Base-by-base conservation (phyloP, 192 early-diverging fungal genomes). In the Dispira simplex region DNA sequence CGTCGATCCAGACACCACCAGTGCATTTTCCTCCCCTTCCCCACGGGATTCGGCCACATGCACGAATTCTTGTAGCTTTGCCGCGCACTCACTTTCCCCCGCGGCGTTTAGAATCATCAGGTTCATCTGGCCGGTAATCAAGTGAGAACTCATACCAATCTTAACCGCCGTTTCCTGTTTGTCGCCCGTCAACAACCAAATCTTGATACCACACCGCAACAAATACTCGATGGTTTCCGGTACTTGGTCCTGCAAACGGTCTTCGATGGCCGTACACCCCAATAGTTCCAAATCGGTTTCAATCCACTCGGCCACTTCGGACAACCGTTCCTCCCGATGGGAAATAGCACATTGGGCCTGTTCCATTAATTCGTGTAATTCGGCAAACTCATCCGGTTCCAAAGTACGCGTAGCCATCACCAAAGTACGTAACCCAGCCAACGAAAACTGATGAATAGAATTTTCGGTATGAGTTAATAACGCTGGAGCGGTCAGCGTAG, bases 91-190 rank as follows among this genome's bases (percentile, higher is more conserved):
- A 11, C 20, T 21, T 8, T 70, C 72, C 8, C 70, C 66, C 0
- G 73, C 67, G 65, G 74, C 75, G 67, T 63, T 73, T 46, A 79
- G 71, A 18, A 80, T 83, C 76, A 80, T 81, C 44, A 90, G 73
- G 52, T 83, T 78, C 82, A 87, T 86, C 25, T 82, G 78, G 47
- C 78, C 78, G 45, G 81, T 80, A 32, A 90, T 68, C 64, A 90
- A 65, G 32, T 86, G 79, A 11, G 82, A 81, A 5, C 85, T 83
- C 78, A 96, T 96, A 11, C 93, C 93, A 73, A 98, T 97, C 69
- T 97, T 97, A 72, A 98, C 96, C 9, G 96, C 96, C 0, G 96
- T 98, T 72, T 98, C 96, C 74, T 95, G 73, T 68, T 97, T 97
- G 74, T 98, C 96, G 39, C 96, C 96, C 0, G 96, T 98, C 49